A percentile compares a stretch with the other conserved stretches of the same genome.
Conservation (phyloP, 441 rosid species). For the Pelargonium myrrhifolium region DNA sequence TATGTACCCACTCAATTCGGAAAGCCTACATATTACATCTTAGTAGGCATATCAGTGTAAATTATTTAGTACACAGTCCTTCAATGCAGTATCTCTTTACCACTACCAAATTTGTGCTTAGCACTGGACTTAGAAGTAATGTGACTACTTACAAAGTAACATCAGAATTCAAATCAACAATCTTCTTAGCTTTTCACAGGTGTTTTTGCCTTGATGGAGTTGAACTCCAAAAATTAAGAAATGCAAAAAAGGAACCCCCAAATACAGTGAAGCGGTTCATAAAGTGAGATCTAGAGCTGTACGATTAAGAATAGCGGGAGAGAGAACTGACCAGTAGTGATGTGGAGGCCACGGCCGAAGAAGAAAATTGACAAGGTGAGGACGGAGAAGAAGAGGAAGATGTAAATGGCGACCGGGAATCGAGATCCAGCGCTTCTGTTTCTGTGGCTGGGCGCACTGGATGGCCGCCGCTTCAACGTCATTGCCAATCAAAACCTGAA, state of each 20-base stretch:
- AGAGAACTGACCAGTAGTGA: constrained; percentile 40
- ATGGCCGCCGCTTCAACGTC: constrained; percentile 5
- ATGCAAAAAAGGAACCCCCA: background rate
- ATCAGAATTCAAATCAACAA: too few relatives aligned
- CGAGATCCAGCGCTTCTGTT: constrained; percentile 49
- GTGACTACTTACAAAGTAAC: background rate
- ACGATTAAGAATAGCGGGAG: background rate
- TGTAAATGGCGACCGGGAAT: constrained; percentile 36
- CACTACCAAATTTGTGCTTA: background rate
- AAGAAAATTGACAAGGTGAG: constrained; percentile 52
- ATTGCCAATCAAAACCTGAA: background rate
- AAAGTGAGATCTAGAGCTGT: background rate
- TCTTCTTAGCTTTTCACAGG: too few relatives aligned
- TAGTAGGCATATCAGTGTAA: background rate
- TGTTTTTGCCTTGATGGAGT: background rate
- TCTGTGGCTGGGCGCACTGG: constrained; percentile 33
- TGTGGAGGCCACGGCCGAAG: constrained; percentile 50
- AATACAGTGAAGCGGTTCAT: background rate
- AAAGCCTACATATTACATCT: background rate
- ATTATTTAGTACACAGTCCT: background rate
- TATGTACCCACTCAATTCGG: background rate
- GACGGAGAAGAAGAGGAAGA: constrained; percentile 49
- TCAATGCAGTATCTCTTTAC: background rate
- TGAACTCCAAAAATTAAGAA: background rate
- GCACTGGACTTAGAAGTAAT: background rate